Evolutionary conservation across 768 basidiomycete species (phyloP), one percentile per base, ranked within the genome.

Genomic region (Imleria badia): DNA sequence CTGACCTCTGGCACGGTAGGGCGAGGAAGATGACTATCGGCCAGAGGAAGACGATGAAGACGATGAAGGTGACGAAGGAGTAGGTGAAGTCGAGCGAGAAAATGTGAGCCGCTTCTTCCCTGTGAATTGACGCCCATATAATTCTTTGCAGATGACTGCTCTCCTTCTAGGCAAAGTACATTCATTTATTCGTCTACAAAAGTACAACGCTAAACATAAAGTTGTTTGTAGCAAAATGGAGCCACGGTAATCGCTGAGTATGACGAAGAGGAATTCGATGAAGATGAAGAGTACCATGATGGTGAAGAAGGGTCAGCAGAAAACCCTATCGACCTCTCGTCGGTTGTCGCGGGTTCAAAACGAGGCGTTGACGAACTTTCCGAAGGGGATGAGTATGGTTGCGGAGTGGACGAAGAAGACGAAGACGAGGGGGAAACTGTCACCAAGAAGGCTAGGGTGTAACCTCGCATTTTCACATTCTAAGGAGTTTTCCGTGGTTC

Each of bases 371-470:
- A 65, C 17, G 69, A 66, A 9, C 59, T 70, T 33, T 19, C 30
- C 7, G 63, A 58, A 12, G 58, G 22, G 5, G 54, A 56, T 22
- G 45, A 23, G 5, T 15, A 22, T 11, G 51, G 42, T 11, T 69
- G 62, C 0, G 67, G 57, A 2, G 55, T 0, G 61, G 47, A 48
- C 0, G 59, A 41, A 3, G 62, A 46, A 20, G 38, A 2, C 1
- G 59, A 55, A n/a, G 59, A 2, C 1, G 59, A 55, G 20, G 59
- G 35, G 10, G 39, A 56, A 51, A 55, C 19, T 12, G 54, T 31
- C 12, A 6, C 55, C 9, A 70, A 70, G 52, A 70, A 70, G 47
- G 59, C 49, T 13, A 72, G 44, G 50, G 70, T 70, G 42, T 68
- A 58, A 45, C 48, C 34, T 20, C 19, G 9, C 45, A 15, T 15